Conservation (phyloP, 2,329 filamentous ascomycete genomes). For the Coniella vitis region DNA sequence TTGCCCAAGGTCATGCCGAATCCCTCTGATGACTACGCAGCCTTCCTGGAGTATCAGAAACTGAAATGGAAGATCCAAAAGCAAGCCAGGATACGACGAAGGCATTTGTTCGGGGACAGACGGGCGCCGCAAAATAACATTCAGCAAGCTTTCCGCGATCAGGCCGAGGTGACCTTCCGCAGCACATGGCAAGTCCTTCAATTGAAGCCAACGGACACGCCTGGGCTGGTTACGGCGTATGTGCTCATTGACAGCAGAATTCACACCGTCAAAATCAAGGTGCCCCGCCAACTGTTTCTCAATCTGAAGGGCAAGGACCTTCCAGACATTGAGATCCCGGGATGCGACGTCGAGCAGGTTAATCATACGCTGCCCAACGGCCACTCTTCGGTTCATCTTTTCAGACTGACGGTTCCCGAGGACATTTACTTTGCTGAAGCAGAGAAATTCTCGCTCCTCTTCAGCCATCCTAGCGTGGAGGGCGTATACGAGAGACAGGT, state of each 20-base stretch:
- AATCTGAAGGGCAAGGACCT: constrained; percentile 84
- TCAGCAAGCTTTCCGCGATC: constrained; percentile 74
- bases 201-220: constrained; percentile 71
- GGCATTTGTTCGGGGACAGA: constrained; percentile 89
- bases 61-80: constrained; percentile 98
- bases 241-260: constrained; percentile 92
- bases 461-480: constrained; percentile 91
- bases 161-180: constrained; percentile 83
- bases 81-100: constrained; percentile 73
- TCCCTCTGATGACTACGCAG: constrained; percentile 78
- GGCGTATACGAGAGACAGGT: constrained; percentile 95
- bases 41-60: constrained; percentile 91
- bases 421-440: constrained; percentile 79
- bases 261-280: constrained; percentile 79
- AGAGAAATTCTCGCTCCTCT: constrained; percentile 73
- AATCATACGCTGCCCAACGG: constrained; percentile 91
- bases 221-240: constrained; percentile 81
- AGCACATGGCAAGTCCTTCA: constrained; percentile 95
- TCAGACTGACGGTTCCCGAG: constrained; percentile 87
- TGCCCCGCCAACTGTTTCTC: constrained; percentile 82
- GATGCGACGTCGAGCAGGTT: constrained; percentile 86
- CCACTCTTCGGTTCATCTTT: constrained; percentile 86
- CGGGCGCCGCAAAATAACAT: constrained; percentile 57
- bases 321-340: constrained; percentile 79
- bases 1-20: constrained; percentile 79